A percentile compares a stretch with the other conserved stretches of the same genome.
phyloP scores from a whole-genome alignment of 371 early-diverging fungal genomes.

The Mortierella sp. region DNA sequence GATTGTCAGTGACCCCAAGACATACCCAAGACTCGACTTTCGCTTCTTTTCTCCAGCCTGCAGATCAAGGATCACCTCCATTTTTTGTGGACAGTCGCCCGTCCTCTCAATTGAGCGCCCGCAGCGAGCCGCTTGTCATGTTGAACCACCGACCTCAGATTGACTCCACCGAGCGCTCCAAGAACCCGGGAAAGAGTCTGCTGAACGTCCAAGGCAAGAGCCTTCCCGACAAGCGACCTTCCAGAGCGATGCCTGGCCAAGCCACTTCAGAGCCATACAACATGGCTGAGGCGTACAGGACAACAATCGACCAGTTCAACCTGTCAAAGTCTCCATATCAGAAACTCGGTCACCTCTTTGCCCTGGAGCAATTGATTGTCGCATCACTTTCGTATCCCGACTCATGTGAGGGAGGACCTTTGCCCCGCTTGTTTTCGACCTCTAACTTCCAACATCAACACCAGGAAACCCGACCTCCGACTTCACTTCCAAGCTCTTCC shows the following conservation, averaged over 20 bases:
- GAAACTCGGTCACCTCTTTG: slow-evolving; percentile 58
- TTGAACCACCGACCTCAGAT: not conserved
- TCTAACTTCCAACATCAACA: not conserved
- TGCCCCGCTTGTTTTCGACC: not conserved
- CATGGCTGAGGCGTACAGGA: slow-evolving; percentile 44
- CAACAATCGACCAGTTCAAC: slow-evolving; percentile 54
- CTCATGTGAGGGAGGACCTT: slow-evolving; percentile 26
- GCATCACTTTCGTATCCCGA: slow-evolving; percentile 57
- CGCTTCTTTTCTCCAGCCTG: not conserved
- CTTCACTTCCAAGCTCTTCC: slow-evolving; percentile 6
- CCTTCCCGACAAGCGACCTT: not conserved
- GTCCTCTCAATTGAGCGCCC: not conserved
- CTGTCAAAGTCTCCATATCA: slow-evolving; percentile 57
- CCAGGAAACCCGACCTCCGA: not conserved
- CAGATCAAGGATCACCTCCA: slow-evolving; percentile 3
- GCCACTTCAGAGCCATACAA: slow-evolving; percentile 25
- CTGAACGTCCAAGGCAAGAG: slow-evolving; percentile 17
- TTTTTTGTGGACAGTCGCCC: not conserved
- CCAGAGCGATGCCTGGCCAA: not conserved
- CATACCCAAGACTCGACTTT: not conserved
- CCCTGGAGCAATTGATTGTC: slow-evolving; percentile 59
- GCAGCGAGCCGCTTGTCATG: not conserved
- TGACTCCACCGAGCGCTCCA: not conserved
- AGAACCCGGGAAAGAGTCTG: slow-evolving; percentile 24
- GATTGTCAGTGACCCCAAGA: not conserved